Evolutionary conservation across 495 filamentous ascomycete genomes (phyloP).

Genomic region (Podospora pseudopauciseta): DNA sequence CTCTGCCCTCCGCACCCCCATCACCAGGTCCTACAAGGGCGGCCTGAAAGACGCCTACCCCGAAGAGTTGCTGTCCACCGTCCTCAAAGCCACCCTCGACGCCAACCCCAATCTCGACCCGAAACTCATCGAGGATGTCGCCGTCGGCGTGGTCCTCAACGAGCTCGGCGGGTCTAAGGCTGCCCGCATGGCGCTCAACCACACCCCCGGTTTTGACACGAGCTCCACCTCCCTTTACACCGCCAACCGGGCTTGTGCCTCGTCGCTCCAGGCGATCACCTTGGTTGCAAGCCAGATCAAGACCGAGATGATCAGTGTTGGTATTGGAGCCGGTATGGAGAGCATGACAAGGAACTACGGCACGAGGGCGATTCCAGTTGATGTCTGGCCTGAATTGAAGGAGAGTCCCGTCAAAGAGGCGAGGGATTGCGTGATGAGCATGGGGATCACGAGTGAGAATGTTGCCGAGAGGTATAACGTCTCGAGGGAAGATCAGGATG

Average conservation of each 20-base stretch:
- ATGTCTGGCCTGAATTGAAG: conserved; percentile 71
- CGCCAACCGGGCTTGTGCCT: conserved; percentile 81
- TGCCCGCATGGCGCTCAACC: conserved; percentile 83
- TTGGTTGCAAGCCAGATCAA: conserved; percentile 66
- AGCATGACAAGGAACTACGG: conserved; percentile 92
- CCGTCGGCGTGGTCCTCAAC: conserved; percentile 81
- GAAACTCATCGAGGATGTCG: conserved; percentile 69
- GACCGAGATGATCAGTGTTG: conserved; percentile 67
- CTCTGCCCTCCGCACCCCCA: conserved; percentile 80
- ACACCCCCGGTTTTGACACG: conserved; percentile 65
- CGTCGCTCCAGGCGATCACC: conserved; percentile 70
- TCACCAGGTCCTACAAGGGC: conserved; percentile 78
- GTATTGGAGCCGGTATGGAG: conserved; percentile 88
- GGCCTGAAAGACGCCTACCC: conserved; percentile 85
- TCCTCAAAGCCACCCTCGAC: conserved; percentile 77
- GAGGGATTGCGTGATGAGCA: conserved; percentile 84
- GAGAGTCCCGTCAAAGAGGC: conserved; percentile 64
- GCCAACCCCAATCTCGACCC: conserved; percentile 73
- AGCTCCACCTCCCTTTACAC: conserved; percentile 70
- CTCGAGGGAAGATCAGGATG: conserved; percentile 73
- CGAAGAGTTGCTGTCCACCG: conserved; percentile 77
- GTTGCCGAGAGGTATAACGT: conserved; percentile 76
- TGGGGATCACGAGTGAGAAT: conserved; percentile 92
- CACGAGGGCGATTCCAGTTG: conserved; percentile 71
- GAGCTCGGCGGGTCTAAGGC: conserved; percentile 91